Conservation (phyloP, 768 basidiomycete species). For the Kwoniella shandongensis region DNA sequence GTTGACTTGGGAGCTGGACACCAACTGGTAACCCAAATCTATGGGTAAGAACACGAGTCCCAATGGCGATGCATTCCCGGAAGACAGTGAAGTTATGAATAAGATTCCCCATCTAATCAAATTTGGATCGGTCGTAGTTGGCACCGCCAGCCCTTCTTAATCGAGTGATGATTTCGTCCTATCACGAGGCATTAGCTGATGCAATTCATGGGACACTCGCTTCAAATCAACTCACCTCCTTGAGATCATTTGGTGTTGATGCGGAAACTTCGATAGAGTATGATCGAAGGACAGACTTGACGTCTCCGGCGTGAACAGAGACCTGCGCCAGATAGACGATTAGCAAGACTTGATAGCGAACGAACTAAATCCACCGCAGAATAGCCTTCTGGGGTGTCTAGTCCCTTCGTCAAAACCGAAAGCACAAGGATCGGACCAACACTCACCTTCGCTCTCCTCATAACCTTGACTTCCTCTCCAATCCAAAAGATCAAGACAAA, state of each 20-base stretch:
- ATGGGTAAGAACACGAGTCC: too few relatives aligned
- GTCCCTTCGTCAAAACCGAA: too few relatives aligned
- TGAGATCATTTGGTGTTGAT: slow-evolving; percentile 75
- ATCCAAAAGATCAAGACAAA: slow-evolving; percentile 54
- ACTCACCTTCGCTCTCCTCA: slow-evolving; percentile 83
- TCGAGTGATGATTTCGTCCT: slow-evolving; percentile 77
- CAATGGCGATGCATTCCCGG: too few relatives aligned
- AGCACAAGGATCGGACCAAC: too few relatives aligned
- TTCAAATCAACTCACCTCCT: slow-evolving; percentile 54
- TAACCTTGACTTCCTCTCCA: slow-evolving; percentile 66
- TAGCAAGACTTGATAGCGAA: too few relatives aligned
- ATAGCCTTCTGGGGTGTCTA: too few relatives aligned
- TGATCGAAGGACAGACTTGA: slow-evolving; percentile 71
- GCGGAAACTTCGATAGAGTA: slow-evolving; percentile 89
- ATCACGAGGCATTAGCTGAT: too few relatives aligned
- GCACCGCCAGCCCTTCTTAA: slow-evolving; percentile 71
- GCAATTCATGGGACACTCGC: neutral
- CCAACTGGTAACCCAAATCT: too few relatives aligned
- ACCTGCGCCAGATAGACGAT: slow-evolving; percentile 59
- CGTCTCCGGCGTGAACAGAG: slow-evolving; percentile 85
- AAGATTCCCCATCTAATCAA: slow-evolving; percentile 27
- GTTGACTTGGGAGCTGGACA: too few relatives aligned
- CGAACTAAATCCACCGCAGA: too few relatives aligned
- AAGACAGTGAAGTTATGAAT: too few relatives aligned
- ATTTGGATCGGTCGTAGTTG: slow-evolving; percentile 51